A percentile compares a stretch with the other conserved stretches of the same genome.
These are phyloP conservation scores for Panaeolus cyanescens DNA, from an alignment of 768 basidiomycete species.

Conservation along the genomic window DNA sequence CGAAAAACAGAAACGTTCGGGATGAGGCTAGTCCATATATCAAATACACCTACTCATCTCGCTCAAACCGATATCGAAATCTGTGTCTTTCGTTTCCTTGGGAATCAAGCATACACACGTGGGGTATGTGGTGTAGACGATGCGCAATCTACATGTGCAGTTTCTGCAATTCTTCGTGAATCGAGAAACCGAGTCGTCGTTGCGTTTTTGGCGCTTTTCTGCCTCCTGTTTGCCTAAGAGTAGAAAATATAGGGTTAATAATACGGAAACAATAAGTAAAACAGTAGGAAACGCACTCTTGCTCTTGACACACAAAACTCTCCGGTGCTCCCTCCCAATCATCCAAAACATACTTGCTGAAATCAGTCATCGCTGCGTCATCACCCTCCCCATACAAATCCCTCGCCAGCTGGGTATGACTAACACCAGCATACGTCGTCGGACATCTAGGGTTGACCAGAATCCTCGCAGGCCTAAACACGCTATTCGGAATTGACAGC, in stretches of 20 bases:
- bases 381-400: slow-evolving; percentile 90
- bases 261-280: slow-evolving; percentile 1
- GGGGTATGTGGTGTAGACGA: neutral
- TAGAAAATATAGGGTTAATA: neutral
- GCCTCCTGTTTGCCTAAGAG: slow-evolving; percentile 80
- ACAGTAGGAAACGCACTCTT: slow-evolving; percentile 50
- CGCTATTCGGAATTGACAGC: slow-evolving; percentile 81
- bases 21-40: neutral
- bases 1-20: neutral
- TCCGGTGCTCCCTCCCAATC: slow-evolving; percentile 98
- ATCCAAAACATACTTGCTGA: slow-evolving; percentile 81
- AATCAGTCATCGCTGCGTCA: slow-evolving; percentile 48
- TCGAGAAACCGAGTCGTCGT: slow-evolving; percentile 78
- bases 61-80: neutral
- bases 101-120: neutral
- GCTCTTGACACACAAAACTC: slow-evolving; percentile 98
- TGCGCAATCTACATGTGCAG: slow-evolving; percentile 10
- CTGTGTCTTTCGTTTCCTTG: neutral
- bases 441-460: slow-evolving; percentile 95
- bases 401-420: slow-evolving; percentile 92
- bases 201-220: slow-evolving; percentile 88
- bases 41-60: too few relatives aligned
- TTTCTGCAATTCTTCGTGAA: slow-evolving; percentile 65
- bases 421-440: slow-evolving; percentile 97
- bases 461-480: slow-evolving; percentile 87